A percentile compares a stretch with the other conserved stretches of the same genome.
These are phyloP conservation scores for Agrostemma githago DNA, from an alignment of 148 eudicot species.

Conservation along the genomic window DNA sequence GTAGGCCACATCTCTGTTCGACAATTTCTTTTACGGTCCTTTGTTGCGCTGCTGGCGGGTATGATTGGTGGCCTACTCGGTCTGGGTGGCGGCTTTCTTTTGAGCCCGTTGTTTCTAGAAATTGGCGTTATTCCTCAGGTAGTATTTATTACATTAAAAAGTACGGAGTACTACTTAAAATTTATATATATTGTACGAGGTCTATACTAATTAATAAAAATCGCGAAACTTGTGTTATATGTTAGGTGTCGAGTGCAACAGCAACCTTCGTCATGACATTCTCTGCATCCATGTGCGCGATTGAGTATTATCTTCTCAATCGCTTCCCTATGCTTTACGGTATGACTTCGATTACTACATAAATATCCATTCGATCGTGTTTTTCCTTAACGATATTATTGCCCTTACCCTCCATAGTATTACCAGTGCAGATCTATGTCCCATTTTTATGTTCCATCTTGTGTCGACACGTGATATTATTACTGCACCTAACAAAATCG, in stretches of 20 bases:
- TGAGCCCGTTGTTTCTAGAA: constrained; percentile 58
- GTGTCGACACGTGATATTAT: no score
- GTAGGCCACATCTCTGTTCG: constrained; percentile 23
- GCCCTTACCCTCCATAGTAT: neutral
- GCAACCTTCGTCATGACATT: constrained; percentile 61
- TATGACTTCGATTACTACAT: constrained; percentile 15
- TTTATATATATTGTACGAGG: no score
- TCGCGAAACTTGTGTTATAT: neutral
- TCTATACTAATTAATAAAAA: no score
- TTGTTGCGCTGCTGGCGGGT: constrained; percentile 46
- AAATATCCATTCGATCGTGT: no score
- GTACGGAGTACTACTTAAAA: neutral
- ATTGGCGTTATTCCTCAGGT: constrained; percentile 72
- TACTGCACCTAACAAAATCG: no score
- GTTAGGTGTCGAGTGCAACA: constrained; percentile 68
- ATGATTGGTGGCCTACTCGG: constrained; percentile 65
- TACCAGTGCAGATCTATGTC: no score
- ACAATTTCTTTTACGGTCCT: constrained; percentile 38
- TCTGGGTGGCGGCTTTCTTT: constrained; percentile 63
- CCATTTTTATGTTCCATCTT: no score
- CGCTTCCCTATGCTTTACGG: constrained; percentile 62
- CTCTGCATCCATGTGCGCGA: constrained; percentile 61
- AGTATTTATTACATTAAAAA: neutral
- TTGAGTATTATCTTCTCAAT: constrained; percentile 57
- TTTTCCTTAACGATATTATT: neutral